Conservation (phyloP, 208 protist genomes). For the Acanthamoeba healyi region DNA sequence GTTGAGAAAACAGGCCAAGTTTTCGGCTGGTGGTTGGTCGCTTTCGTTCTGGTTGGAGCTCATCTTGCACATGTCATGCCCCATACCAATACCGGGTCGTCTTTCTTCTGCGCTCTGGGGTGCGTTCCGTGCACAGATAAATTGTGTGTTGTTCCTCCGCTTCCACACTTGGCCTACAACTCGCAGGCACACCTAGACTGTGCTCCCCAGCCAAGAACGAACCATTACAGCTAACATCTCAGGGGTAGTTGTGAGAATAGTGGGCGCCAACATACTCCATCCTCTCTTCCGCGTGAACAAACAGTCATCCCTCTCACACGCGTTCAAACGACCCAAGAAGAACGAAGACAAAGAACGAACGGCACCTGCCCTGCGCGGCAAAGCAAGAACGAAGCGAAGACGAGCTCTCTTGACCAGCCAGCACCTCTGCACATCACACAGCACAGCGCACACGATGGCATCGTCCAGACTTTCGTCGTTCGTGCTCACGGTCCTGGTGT, state of each 20-base stretch:
- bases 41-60: not conserved
- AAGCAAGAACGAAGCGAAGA: not conserved
- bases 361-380: too few species aligned
- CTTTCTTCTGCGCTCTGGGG: not conserved
- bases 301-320: too few species aligned
- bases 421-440: too few species aligned
- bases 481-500: not conserved
- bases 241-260: too few species aligned
- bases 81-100: too few species aligned
- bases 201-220: not conserved
- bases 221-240: too few species aligned
- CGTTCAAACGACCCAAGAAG: too few species aligned
- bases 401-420: not conserved
- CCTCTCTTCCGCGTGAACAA: too few species aligned
- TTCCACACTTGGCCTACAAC: constrained; percentile 6
- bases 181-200: too few species aligned
- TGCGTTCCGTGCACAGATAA: not conserved
- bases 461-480: not conserved
- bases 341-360: constrained; percentile 11
- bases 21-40: not conserved
- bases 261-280: too few species aligned
- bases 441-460: too few species aligned
- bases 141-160: not conserved
- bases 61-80: too few species aligned
- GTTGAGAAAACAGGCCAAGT: not conserved